Conservation (phyloP, 2,329 filamentous ascomycete genomes). For the Neonectria punicea region DNA sequence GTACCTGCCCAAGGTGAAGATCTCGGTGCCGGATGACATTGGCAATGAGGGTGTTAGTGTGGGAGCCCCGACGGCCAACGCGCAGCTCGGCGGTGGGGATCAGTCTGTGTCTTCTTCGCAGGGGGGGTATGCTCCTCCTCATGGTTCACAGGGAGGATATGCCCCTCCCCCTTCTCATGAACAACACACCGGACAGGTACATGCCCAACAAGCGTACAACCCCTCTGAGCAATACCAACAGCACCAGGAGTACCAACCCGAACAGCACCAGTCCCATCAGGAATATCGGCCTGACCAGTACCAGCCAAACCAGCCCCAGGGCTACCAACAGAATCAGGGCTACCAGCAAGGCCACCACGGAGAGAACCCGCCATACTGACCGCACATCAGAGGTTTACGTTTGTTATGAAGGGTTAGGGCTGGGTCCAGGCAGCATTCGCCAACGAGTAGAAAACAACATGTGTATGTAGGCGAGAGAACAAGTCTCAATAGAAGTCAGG, state of each 20-base stretch:
- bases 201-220: constrained; percentile 41
- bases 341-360: constrained; percentile 29
- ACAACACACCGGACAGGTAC: constrained; percentile 31
- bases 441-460: too few species aligned
- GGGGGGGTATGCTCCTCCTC: neutral
- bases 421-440: too few species aligned
- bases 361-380: constrained; percentile 34
- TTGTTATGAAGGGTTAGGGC: neutral
- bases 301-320: constrained; percentile 18
- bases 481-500: too few species aligned
- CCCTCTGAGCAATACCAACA: constrained; percentile 38
- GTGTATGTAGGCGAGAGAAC: too few species aligned
- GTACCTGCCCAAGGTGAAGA: constrained; percentile 58
- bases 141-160: too few species aligned
- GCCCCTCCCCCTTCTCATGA: constrained; percentile 24
- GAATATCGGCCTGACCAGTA: constrained; percentile 28
- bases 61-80: constrained; percentile 47
- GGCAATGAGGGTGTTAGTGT: constrained; percentile 59
- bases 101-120: constrained; percentile 36
- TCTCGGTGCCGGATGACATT: constrained; percentile 58
- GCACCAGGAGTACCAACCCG: constrained; percentile 25
- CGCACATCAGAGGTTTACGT: neutral
- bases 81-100: constrained; percentile 47
- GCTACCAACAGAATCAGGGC: constrained; percentile 21
- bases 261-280: constrained; percentile 30